phyloP scores from a whole-genome alignment of 2,329 filamentous ascomycete genomes.

The Cladosporium sp. region DNA sequence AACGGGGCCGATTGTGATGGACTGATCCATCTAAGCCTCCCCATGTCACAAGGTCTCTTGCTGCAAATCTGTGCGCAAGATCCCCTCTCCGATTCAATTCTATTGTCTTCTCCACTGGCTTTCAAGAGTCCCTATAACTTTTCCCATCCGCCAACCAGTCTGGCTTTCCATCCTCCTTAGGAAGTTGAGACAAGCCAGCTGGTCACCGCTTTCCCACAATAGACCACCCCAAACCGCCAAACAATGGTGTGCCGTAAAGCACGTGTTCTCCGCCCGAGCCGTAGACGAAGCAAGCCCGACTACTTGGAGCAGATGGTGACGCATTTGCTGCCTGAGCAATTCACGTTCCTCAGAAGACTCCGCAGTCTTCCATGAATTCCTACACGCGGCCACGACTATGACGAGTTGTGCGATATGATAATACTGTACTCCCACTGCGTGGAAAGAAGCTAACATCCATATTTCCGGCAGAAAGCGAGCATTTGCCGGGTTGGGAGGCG shows the following conservation, averaged over 20 bases:
- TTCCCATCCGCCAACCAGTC: constrained; percentile 14
- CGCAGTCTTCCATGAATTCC: constrained; percentile 1
- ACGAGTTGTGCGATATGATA: constrained; percentile 20
- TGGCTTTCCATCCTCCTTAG: constrained; percentile 12
- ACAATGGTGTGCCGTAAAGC: constrained; percentile 20
- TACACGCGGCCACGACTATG: background rate
- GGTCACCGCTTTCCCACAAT: constrained; percentile 13
- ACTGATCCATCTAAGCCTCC: too few relatives aligned
- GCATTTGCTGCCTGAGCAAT: constrained; percentile 8
- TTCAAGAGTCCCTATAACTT: constrained; percentile 11
- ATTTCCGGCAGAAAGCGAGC: constrained; percentile 15
- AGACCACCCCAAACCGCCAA: constrained; percentile 17
- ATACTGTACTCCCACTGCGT: constrained; percentile 19
- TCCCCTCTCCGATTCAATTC: too few relatives aligned
- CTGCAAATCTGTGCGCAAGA: too few relatives aligned
- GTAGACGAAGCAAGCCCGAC: constrained; percentile 18
- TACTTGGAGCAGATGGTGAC: constrained; percentile 15
- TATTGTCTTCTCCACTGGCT: constrained; percentile 15
- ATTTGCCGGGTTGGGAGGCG: background rate
- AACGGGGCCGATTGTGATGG: too few relatives aligned
- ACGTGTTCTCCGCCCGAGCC: constrained; percentile 16
- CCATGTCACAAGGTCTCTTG: too few relatives aligned
- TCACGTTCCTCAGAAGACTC: constrained; percentile 13
- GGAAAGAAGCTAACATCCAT: constrained; percentile 16
- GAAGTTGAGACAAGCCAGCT: constrained; percentile 14